Percentiles rank a stretch among this genome's conserved stretches.
These are phyloP conservation scores for Paramecium sexaurelia DNA, from an alignment of 73 alveolate genomes.

Conservation along the genomic window DNA sequence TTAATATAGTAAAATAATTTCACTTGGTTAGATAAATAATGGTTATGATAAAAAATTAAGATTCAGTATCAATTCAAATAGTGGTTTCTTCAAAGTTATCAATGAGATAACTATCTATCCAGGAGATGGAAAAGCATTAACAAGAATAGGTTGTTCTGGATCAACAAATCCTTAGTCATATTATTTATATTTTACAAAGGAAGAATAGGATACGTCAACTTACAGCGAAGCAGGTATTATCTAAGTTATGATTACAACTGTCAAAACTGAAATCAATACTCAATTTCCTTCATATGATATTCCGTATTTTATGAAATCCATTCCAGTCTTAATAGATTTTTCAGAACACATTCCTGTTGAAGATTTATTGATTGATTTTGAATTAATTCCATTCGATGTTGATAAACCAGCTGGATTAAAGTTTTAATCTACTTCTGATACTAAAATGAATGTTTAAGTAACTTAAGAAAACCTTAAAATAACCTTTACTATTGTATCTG, in stretches of 20 bases:
- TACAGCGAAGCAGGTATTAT: conserved; percentile 28
- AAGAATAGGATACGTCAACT: background rate
- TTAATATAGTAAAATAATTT: background rate
- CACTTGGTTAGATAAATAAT: background rate
- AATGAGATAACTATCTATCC: conserved; percentile 2
- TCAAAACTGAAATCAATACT: background rate
- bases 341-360: conserved; percentile 29
- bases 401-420: background rate
- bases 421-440: background rate
- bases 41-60: background rate
- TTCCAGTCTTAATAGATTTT: conserved; percentile 30
- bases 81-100: background rate
- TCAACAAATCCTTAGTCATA: conserved; percentile 11
- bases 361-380: conserved; percentile 17
- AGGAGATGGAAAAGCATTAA: conserved; percentile 42
- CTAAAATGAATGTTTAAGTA: background rate
- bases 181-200: conserved; percentile 13
- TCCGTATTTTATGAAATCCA: background rate
- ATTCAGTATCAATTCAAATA: background rate
- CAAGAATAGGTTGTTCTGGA: conserved; percentile 46
- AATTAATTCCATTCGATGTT: background rate
- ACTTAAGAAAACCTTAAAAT: background rate
- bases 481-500: background rate
- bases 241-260: background rate
- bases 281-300: background rate